phyloP scores from a whole-genome alignment of 495 filamentous ascomycete species.

The Podospora sp. region DNA sequence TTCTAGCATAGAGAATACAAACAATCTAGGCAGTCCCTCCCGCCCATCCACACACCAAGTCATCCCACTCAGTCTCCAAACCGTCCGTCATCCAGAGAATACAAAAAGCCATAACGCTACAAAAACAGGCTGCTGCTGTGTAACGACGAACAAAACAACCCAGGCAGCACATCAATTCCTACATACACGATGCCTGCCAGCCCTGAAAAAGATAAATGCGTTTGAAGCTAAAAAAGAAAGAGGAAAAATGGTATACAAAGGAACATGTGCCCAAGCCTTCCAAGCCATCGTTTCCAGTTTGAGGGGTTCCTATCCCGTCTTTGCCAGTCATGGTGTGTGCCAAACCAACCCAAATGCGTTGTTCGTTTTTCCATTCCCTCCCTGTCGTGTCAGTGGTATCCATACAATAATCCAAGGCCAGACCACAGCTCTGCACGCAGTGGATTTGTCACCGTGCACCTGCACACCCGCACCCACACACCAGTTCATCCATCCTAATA shows the following conservation, averaged over 20 bases:
- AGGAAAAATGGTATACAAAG: not conserved
- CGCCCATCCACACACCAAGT: not conserved
- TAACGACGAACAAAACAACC: not conserved
- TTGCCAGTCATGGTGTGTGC: not conserved
- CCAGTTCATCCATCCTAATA: too few species aligned
- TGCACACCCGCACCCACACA: not conserved
- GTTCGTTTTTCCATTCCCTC: constrained; percentile 3
- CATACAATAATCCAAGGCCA: constrained; percentile 1
- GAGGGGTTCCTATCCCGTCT: not conserved
- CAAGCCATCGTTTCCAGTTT: not conserved
- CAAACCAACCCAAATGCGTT: not conserved
- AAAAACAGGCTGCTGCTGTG: not conserved
- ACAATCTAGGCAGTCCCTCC: not conserved
- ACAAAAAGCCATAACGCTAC: not conserved
- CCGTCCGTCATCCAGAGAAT: not conserved
- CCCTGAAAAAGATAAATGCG: not conserved
- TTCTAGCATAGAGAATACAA: not conserved
- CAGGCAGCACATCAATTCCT: not conserved
- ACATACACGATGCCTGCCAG: not conserved
- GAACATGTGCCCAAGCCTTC: not conserved
- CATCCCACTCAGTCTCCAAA: not conserved
- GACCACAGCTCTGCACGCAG: not conserved
- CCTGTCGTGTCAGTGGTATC: constrained; percentile 4
- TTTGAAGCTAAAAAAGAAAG: not conserved
- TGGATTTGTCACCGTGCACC: not conserved